Base-by-base conservation (phyloP, 2,329 filamentous ascomycete genomes). In the Colletotrichum sp. region DNA sequence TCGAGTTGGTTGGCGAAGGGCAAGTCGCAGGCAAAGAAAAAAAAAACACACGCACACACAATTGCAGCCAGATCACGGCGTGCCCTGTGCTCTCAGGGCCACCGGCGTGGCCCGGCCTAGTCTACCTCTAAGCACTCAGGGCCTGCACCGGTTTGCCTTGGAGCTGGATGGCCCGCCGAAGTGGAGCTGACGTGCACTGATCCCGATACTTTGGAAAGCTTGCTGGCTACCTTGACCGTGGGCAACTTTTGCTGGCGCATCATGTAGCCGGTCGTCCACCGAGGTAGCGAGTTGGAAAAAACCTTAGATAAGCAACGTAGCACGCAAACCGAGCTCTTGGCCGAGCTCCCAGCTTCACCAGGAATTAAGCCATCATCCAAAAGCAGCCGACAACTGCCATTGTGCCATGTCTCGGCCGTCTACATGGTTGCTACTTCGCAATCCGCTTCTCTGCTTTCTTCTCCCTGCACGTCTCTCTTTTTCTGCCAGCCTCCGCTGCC, bases 51-150 rank as follows among this genome's bases (percentile, higher is more conserved):
- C 31, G 16, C 47, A 29, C 38, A 59, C 58, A 72, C 70, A 70
- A 61, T 62, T 63, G 31, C 33, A 51, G 43, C 33, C 24, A 68
- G 72, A 75, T 72, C 69, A 73, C 66, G 59, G 58, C 57, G 54
- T 76, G 75, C 69, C 75, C 75, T 75, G 73, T 75, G 75, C 75
- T 75, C 57, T 71, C 67, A 54, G 54, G 59, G 59, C 58, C n/a
- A 63, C 55, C 15, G 65, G 47, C 47, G n/a, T 51, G 43, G 43
- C 21, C 43, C 24, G 58, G 58, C 31, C 27, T 31, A 31, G 58
- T 31, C n/a, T 51, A 8, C 43, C 43, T 51, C 12, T 51, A 7
- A 51, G 43, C 43, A 51, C n/a, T 51, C 43, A 51, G 43, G 43
- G 43, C 43, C 43, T 51, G 43, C 43, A 51, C 43, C 4, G 59